Evolutionary conservation across 1,284 basidiomycete genomes (phyloP), one percentile per base, ranked within the genome.

Genomic region (Termitomyces sp.): DNA sequence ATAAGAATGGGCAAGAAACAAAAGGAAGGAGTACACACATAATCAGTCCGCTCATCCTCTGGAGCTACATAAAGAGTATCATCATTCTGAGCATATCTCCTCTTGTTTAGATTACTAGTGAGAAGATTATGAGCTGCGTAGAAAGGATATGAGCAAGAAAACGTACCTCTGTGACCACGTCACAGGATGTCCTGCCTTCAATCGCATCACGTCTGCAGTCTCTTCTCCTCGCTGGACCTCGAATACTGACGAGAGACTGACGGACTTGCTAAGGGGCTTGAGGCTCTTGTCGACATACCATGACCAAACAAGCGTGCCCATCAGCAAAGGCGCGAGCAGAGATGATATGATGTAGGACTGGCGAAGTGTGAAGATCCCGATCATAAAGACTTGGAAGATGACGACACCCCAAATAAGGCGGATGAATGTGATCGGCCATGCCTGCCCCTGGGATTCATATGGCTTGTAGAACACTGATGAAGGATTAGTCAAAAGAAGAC

Each of bases 31-130:
- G 15, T 4, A 67, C 84, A 58, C 61, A 90, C 89, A 69, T 94
- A 97, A 72, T 97, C 92, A 12, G 94, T 97, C 33, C 88, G 78
- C 57, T 90, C 85, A 65, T 95, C 92, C 64, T 92, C 89, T 0
- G 92, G 92, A 3, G 92, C 95, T 38, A 97, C 92, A 66, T 98
- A 98, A 30, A 98, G 70, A 1, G 92, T 95, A 62, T 97, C 95
- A 65, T 97, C 94, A 66, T 95, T 94, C 65, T 93, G 86, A 0
- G 90, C 90, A 66, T 96, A 96, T 58, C 93, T 77, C 55, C 88
- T 79, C 54, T 88, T 81, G 64, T 88, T 94, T 58, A 95, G 69
- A 66, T 94, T 88, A 60, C 91, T 93, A 42, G 12, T 21, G 42
- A 30, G 26, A 26, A 13, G 59, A 54, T 21, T 21, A 61, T 45